Evolutionary conservation across 2,329 filamentous ascomycete species (phyloP).

Genomic region (Catunica adiposa): DNA sequence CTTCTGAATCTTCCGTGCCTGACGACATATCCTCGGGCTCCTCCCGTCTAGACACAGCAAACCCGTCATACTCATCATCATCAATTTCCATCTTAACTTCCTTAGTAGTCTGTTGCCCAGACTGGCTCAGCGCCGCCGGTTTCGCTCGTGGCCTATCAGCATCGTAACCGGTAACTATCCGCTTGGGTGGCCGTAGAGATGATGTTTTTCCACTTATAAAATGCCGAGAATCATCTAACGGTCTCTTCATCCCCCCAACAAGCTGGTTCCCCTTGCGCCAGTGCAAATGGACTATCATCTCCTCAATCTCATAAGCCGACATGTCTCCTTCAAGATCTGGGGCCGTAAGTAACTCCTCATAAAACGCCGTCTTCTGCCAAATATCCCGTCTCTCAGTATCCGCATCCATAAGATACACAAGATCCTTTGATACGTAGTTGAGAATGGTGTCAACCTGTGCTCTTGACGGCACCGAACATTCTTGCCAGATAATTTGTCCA

Average conservation of each 20-base stretch:
- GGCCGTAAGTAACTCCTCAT: slow-evolving; percentile 1
- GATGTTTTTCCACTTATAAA: slow-evolving; percentile 6
- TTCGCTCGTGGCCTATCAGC: not conserved
- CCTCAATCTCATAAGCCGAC: not conserved
- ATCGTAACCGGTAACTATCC: not conserved
- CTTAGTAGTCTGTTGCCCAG: not conserved
- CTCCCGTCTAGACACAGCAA: slow-evolving; percentile 5
- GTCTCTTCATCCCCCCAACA: slow-evolving; percentile 7
- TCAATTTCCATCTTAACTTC: not conserved
- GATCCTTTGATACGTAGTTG: slow-evolving; percentile 4
- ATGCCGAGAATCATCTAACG: slow-evolving; percentile 2
- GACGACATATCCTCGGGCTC: not conserved
- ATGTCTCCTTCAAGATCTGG: not conserved
- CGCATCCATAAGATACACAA: slow-evolving; percentile 10
- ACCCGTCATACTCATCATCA: slow-evolving; percentile 3
- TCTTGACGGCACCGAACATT: slow-evolving; percentile 4
- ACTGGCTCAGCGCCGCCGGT: not conserved
- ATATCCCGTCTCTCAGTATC: not conserved
- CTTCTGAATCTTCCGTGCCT: not conserved
- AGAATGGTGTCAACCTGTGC: slow-evolving; percentile 1
- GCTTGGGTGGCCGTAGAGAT: slow-evolving; percentile 9
- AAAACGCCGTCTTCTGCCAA: slow-evolving; percentile 6
- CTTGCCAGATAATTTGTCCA: not conserved
- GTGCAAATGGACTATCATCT: slow-evolving; percentile 6
- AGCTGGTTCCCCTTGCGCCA: not conserved